Base-by-base conservation (phyloP, 306 rosid species). In the Pyrus betulifolia region DNA sequence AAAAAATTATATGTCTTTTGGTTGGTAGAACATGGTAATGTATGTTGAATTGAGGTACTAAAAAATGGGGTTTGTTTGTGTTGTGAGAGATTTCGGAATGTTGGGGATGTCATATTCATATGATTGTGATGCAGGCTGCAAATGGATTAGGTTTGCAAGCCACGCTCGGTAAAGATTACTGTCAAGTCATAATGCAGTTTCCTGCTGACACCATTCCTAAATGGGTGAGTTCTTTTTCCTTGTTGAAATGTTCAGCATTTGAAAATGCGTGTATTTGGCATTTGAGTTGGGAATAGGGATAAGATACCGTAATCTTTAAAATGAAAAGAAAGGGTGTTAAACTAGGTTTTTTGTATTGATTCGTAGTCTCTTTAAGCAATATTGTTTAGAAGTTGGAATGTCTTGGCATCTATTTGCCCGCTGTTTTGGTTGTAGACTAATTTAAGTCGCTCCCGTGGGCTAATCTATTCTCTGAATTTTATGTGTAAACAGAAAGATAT, bases 141-240 rank as follows among this genome's bases (percentile, higher is more conserved):
- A 96, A 96, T 89, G 99, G 99, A 65, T 90, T 92, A 76, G 99
- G 98, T 31, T 86, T 96, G 69, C 82, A 84, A 85, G 93, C 93
- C 70, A 74, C 62, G 4, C 74, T 66, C 45, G 86, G 88, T 27
- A 49, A 69, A 35, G 96, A 92, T 87, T 88, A 85, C 78, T 96
- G 99, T 79, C 82, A 86, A 82, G 87, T 86, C 72, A 86, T 83
- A 4, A 86, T 96, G 84, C 83, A 69, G 51, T 96, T 92, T 79
- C 97, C 99, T 4, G 57, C 80, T 55, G 91, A 89, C 66, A 96
- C 99, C 63, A 80, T 96, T 78, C 97, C 94, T 49, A 92, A 91
- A 91, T 96, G 99, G 99, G 99, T 96, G 88, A 61, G 80, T 71
- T 67, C 81, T 78, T 71, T 69, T 67, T 14, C 42, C 49, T 1